Evolutionary conservation across 176 grass and related monocot species (phyloP).

Genomic region (Triticum dicoccoides): DNA sequence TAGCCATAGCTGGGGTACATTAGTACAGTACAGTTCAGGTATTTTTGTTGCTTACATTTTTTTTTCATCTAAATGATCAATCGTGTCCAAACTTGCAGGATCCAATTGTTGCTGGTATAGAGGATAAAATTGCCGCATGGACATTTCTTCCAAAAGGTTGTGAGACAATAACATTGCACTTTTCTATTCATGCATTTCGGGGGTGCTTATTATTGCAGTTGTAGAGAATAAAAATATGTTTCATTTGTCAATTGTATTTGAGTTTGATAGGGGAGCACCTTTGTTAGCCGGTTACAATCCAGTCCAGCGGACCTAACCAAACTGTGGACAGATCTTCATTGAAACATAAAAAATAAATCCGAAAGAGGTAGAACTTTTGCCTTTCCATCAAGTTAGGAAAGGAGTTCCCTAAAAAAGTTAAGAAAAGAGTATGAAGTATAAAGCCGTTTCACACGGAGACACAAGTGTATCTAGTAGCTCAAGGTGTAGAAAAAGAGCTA

Average conservation of each 20-base stretch:
- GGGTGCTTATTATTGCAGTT: constrained; percentile 4
- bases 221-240: not conserved
- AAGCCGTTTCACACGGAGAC: not conserved
- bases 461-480: not conserved
- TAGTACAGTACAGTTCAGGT: not conserved
- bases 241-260: not conserved
- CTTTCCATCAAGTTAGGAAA: not conserved
- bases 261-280: not conserved
- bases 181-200: constrained; percentile 1
- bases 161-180: not conserved
- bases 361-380: not conserved
- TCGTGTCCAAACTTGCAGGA: constrained; percentile 57
- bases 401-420: too few species aligned
- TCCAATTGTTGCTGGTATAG: constrained; percentile 78
- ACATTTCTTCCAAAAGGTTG: constrained; percentile 98
- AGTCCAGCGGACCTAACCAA: not conserved
- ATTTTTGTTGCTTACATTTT: not conserved
- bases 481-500: not conserved
- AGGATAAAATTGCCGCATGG: constrained; percentile 96
- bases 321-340: not conserved
- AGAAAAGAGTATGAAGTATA: not conserved
- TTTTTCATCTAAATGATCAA: constrained; percentile 21
- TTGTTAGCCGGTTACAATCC: not conserved
- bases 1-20: not conserved
- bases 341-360: not conserved